phyloP scores from a whole-genome alignment of 106 monocot genomes.

The Acorus calamus region DNA sequence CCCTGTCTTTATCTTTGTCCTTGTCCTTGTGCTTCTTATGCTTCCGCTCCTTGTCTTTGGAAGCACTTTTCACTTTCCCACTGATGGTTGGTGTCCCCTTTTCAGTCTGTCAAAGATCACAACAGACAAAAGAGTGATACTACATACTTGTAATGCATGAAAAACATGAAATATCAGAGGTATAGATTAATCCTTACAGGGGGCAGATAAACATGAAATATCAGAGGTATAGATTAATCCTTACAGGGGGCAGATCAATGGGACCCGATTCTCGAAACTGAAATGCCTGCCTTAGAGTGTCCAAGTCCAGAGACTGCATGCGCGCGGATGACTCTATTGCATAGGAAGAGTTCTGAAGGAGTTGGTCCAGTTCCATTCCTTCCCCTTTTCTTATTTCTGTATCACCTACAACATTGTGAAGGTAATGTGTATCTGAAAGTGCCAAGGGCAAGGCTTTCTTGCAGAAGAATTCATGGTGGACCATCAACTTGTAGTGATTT shows the following conservation, averaged over 20 bases:
- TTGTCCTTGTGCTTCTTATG: conserved; percentile 89
- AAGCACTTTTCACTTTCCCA: conserved; percentile 55
- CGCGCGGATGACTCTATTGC: conserved; percentile 48
- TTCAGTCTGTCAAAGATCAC: conserved; percentile 34
- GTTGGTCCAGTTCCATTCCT: conserved; percentile 93
- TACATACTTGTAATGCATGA: neutral
- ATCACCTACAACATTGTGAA: conserved; percentile 90
- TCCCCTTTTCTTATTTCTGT: conserved; percentile 92
- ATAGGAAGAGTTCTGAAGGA: conserved; percentile 51
- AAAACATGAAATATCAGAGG: neutral
- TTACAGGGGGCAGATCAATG: conserved; percentile 77
- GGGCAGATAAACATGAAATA: too few relatives aligned
- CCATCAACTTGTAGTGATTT: conserved; percentile 69
- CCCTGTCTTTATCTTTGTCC: conserved; percentile 78
- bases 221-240: conserved; percentile 10
- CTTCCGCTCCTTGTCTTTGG: conserved; percentile 73
- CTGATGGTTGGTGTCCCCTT: conserved; percentile 68
- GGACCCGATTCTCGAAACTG: conserved; percentile 74
- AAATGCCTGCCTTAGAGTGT: conserved; percentile 71
- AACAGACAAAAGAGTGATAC: neutral
- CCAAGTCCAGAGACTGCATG: conserved; percentile 78
- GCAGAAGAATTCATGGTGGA: conserved; percentile 93
- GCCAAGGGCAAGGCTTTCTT: conserved; percentile 60
- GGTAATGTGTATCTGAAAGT: conserved; percentile 91
- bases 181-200: too few relatives aligned